Evolutionary conservation across 768 basidiomycete genomes (phyloP), one percentile per base, ranked within the genome.

Genomic region (Lanmaoa rubissima): DNA sequence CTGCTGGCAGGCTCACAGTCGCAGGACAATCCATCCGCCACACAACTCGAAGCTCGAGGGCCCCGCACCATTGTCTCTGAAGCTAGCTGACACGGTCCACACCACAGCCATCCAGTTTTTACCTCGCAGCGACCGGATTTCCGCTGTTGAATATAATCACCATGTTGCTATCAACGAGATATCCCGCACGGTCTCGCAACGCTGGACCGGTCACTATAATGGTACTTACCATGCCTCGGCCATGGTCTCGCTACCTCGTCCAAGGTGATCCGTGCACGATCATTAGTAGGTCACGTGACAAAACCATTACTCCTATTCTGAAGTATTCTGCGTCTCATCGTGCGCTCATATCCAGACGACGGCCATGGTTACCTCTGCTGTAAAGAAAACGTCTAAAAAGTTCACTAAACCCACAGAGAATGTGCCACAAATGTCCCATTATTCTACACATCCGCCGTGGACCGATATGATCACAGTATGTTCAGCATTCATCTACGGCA

Each of bases 361-460:
- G 9, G 5, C 17, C 35, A 57, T 58, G 55, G 35, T 43, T 54
- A 31, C 74, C 24, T 28, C 58, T 35, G n/a, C 28, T 36, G 28
- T n/a, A 16, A 51, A 21, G 60, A 54, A 48, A 43, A 43, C 6
- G 26, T 54, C 75, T 17, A n/a, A 41, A 39, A 53, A 41, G 32
- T 16, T 38, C 10, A 28, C 43, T 21, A 54, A 61, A 48, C 34
- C 49, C 6, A 24, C 13, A 34, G 48, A 69, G 40, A 19, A 40
- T 36, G 34, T 12, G 16, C 26, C 32, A 6, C 2, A 24, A 10
- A 78, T 75, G 66, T 59, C 75, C 63, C 70, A 75, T 66, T 63
- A 74, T 48, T 63, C 75, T 38, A 64, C 77, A 46, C 87, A 88
- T 72, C 87, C 87, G 6, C 74, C 74, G 38, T 75, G 74, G 73